A percentile compares a stretch with the other conserved stretches of the same genome.
Conservation (phyloP, 768 basidiomycete genomes). For the Suillus placidus region DNA sequence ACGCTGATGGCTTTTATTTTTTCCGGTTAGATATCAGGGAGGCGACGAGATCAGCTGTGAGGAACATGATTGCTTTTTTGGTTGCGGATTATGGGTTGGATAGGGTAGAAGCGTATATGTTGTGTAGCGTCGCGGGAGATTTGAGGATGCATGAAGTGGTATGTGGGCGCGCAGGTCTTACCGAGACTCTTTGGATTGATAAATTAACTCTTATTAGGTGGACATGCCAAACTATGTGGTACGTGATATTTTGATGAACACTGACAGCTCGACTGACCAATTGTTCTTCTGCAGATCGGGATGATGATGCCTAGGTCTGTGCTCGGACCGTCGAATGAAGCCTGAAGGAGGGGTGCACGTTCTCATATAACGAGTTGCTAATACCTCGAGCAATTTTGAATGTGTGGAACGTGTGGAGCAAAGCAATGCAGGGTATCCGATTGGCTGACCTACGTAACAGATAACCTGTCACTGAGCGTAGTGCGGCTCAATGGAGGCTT, state of each 20-base stretch:
- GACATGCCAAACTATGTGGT: slow-evolving; percentile 71
- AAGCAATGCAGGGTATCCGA: neutral
- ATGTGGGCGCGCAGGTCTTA: slow-evolving; percentile 10
- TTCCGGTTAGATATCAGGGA: slow-evolving; percentile 46
- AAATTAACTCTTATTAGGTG: slow-evolving; percentile 38
- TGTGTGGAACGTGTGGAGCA: neutral
- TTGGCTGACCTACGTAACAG: too few species aligned
- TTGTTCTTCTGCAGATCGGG: slow-evolving; percentile 43
- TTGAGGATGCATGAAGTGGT: slow-evolving; percentile 64
- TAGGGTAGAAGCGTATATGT: slow-evolving; percentile 58
- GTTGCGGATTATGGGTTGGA: slow-evolving; percentile 44
- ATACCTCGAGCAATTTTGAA: neutral
- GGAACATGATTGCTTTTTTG: slow-evolving; percentile 59
- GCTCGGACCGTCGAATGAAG: slow-evolving; percentile 21
- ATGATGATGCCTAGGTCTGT: slow-evolving; percentile 58
- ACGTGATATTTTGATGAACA: slow-evolving; percentile 21
- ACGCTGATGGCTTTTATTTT: neutral
- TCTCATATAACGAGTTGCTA: neutral
- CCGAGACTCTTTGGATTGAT: slow-evolving; percentile 7
- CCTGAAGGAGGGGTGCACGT: neutral
- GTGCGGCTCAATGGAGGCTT: neutral
- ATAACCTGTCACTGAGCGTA: neutral
- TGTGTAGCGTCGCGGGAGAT: slow-evolving; percentile 63
- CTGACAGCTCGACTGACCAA: neutral
- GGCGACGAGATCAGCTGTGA: slow-evolving; percentile 56